Percentiles rank a stretch among this genome's conserved stretches.
These are phyloP conservation scores for Phyllosticta citrichinensis DNA, from an alignment of 2,329 filamentous ascomycete species.

Conservation along the genomic window DNA sequence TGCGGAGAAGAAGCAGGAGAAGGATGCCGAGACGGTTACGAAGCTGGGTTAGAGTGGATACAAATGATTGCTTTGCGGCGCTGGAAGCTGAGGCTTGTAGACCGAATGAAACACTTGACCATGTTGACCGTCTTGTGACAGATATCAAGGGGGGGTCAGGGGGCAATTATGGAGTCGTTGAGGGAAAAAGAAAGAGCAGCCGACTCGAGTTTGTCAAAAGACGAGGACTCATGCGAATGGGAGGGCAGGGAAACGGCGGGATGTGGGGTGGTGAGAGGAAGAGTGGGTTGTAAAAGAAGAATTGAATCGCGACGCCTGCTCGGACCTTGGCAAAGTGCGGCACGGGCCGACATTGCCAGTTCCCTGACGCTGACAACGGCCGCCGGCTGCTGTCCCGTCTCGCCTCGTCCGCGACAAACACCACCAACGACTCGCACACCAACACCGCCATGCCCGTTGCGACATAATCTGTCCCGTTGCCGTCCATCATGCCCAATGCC, in stretches of 20 bases:
- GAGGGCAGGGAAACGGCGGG: neutral
- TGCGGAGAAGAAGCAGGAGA: constrained; percentile 36
- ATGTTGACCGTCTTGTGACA: neutral
- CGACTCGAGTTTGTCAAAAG: too few species aligned
- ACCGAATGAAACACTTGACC: neutral
- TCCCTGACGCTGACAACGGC: neutral
- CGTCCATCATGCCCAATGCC: neutral
- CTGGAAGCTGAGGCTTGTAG: neutral
- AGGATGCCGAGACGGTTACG: neutral
- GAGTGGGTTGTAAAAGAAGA: neutral
- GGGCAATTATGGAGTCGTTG: neutral
- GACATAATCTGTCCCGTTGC: neutral
- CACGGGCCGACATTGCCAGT: neutral
- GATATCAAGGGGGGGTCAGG: neutral
- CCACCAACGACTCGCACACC: neutral
- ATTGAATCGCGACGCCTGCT: neutral
- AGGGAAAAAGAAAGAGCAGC: neutral
- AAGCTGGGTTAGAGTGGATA: neutral
- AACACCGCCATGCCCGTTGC: neutral
- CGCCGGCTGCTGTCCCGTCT: neutral
- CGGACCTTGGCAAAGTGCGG: neutral
- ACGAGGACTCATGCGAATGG: neutral
- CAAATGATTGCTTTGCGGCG: neutral
- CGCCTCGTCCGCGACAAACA: neutral
- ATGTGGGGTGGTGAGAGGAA: neutral